phyloP scores from a whole-genome alignment of 73 alveolate genomes.

The Symbiodinium pilosum region DNA sequence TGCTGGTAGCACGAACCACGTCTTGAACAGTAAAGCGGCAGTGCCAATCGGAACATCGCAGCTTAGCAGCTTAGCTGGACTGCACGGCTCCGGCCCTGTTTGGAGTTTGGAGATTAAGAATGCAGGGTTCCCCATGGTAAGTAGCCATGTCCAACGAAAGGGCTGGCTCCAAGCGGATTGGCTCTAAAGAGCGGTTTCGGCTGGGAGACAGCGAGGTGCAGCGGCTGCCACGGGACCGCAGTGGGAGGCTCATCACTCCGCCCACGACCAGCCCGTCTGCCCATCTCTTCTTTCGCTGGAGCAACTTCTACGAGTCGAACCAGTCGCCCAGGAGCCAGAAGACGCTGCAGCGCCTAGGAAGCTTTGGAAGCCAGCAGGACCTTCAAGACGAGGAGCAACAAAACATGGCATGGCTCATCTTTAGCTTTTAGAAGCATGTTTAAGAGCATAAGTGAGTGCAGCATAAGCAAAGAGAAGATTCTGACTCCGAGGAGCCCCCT shows the following conservation, averaged over 20 bases:
- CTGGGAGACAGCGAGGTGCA: not conserved
- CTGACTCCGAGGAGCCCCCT: conserved; percentile 5
- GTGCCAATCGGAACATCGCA: no score
- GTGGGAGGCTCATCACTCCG: conserved; percentile 51
- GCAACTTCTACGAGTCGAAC: not conserved
- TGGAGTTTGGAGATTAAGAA: no score
- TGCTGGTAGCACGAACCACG: no score
- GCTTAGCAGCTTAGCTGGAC: no score
- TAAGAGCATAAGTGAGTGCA: no score
- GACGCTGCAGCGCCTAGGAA: not conserved
- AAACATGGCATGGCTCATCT: no score
- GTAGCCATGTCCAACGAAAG: not conserved
- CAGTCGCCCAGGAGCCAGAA: not conserved
- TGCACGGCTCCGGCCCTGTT: no score
- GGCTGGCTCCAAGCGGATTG: not conserved
- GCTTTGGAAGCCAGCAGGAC: not conserved
- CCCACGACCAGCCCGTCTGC: conserved; percentile 58
- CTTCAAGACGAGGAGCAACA: conserved; percentile 20
- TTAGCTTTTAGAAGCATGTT: no score
- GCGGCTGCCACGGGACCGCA: conserved; percentile 30
- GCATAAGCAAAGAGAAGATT: no score
- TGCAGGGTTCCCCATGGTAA: no score
- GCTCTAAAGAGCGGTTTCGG: not conserved
- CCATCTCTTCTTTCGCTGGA: conserved; percentile 76
- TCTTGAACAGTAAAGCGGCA: no score